These are phyloP conservation scores for Pestalotiopsis sp. DNA, from an alignment of 2,329 filamentous ascomycete genomes.

Conservation along the genomic window DNA sequence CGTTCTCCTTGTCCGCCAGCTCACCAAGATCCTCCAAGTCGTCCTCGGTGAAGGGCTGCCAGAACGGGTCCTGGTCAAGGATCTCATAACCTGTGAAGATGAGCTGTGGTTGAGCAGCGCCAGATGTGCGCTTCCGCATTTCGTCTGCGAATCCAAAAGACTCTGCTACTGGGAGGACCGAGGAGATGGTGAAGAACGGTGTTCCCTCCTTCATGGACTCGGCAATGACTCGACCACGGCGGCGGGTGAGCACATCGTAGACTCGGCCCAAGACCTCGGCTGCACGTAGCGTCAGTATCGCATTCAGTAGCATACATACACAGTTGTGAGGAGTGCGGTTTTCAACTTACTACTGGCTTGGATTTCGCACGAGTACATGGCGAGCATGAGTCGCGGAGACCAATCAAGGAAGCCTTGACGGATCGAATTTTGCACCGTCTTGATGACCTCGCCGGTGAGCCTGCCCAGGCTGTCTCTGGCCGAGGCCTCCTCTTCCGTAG, in stretches of 20 bases:
- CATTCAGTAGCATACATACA: background rate
- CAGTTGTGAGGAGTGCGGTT: background rate
- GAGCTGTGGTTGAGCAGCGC: constrained; percentile 88
- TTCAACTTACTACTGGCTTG: constrained; percentile 77
- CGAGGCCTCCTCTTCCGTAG: constrained; percentile 53
- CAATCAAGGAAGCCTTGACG: constrained; percentile 89
- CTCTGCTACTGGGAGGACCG: constrained; percentile 87
- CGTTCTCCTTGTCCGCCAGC: constrained; percentile 90
- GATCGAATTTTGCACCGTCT: constrained; percentile 82
- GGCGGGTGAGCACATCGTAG: constrained; percentile 95
- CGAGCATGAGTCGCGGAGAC: constrained; percentile 91
- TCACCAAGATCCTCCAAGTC: constrained; percentile 96
- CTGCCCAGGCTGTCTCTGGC: constrained; percentile 72
- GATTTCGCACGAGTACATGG: constrained; percentile 98
- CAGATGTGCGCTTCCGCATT: constrained; percentile 91
- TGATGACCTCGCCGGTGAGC: constrained; percentile 91
- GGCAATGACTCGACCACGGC: constrained; percentile 84
- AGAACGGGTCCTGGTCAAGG: constrained; percentile 94
- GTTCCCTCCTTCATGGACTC: constrained; percentile 94
- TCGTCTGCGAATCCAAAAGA: constrained; percentile 96
- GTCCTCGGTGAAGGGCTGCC: constrained; percentile 96
- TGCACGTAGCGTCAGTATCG: constrained; percentile 32
- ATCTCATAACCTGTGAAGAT: constrained; percentile 93
- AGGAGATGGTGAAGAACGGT: constrained; percentile 92
- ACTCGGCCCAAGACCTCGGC: constrained; percentile 93